Percentiles rank a stretch among this genome's conserved stretches.
Evolutionary conservation across 192 early-diverging fungal species (phyloP).

Genomic region (Podila epicladia): DNA sequence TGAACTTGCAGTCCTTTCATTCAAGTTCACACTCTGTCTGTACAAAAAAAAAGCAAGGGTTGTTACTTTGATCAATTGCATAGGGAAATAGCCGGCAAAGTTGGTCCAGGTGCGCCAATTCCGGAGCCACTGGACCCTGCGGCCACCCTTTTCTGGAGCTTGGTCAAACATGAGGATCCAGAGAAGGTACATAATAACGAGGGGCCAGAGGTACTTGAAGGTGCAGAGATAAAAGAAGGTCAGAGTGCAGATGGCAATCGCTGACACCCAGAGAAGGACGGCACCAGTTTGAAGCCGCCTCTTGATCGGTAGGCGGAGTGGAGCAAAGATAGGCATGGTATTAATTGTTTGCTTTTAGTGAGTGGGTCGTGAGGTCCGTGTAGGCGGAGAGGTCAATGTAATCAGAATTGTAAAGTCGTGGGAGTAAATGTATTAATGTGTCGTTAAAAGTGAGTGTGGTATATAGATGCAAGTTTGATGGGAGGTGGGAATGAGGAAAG

Average conservation of each 20-base stretch:
- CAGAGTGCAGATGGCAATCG: conserved; percentile 61
- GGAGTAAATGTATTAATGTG: background rate
- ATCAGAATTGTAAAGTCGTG: background rate
- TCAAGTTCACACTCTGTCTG: too few relatives aligned
- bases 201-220: conserved; percentile 62
- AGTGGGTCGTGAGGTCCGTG: background rate
- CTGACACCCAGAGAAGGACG: conserved; percentile 69
- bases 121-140: conserved; percentile 62
- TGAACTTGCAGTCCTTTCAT: too few relatives aligned
- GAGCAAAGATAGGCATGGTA: conserved; percentile 64
- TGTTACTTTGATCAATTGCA: conserved; percentile 74
- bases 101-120: conserved; percentile 76
- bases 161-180: conserved; percentile 78
- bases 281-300: conserved; percentile 75
- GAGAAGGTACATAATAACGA: conserved; percentile 78
- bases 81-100: conserved; percentile 84
- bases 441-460: background rate
- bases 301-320: conserved; percentile 68
- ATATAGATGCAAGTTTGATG: background rate
- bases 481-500: background rate
- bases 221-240: conserved; percentile 73
- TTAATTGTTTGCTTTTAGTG: background rate
- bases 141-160: conserved; percentile 82
- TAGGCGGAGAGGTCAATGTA: background rate
- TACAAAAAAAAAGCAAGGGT: background rate